These are phyloP conservation scores for Luffa acutangula DNA, from an alignment of 306 rosid species.

Conservation along the genomic window DNA sequence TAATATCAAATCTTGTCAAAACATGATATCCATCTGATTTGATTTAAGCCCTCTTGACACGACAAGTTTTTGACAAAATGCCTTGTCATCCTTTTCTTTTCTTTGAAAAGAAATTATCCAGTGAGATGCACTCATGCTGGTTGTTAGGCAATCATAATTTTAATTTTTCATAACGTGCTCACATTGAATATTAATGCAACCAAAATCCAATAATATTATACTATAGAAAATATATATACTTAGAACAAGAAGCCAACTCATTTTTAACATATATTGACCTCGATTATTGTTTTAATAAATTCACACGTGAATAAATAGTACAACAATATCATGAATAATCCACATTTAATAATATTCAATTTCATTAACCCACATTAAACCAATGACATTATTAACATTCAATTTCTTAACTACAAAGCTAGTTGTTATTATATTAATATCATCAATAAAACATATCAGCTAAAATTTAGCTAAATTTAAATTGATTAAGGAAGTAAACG, in stretches of 20 bases:
- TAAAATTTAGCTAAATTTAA: no score
- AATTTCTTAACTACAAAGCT: not conserved
- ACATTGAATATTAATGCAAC: not conserved
- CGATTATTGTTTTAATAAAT: not conserved
- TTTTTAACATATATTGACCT: not conserved
- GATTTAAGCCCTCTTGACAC: not conserved
- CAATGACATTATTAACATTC: not conserved
- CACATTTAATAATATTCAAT: not conserved
- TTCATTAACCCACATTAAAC: not conserved
- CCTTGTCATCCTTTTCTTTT: not conserved
- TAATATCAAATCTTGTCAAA: slow-evolving; percentile 3
- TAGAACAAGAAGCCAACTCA: not conserved
- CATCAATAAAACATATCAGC: no score
- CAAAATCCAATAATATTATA: not conserved
- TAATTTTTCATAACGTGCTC: not conserved
- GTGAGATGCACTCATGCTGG: not conserved
- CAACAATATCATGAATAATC: not conserved
- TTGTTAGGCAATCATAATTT: not conserved
- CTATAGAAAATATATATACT: not conserved
- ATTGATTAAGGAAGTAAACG: no score
- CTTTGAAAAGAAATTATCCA: not conserved
- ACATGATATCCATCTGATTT: not conserved
- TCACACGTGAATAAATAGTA: not conserved
- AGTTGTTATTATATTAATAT: no score
- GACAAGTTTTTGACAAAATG: slow-evolving; percentile 7